Conservation (phyloP, 495 filamentous ascomycete genomes). For the Daldinia childiae region DNA sequence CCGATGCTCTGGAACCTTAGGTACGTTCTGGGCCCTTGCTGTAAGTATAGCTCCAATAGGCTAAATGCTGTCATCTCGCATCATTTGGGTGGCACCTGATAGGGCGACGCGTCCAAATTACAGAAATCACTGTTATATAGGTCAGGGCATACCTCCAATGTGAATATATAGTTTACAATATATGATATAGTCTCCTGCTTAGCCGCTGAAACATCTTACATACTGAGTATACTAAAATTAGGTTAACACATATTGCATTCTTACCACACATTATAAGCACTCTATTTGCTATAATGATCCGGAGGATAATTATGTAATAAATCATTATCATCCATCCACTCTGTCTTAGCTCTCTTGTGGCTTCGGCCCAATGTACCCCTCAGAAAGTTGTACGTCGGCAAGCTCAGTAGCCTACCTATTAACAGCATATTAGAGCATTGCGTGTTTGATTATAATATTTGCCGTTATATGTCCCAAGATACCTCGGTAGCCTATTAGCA, state of each 20-base stretch:
- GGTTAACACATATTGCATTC: not conserved
- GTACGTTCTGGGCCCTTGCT: conserved; percentile 13
- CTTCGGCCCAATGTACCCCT: not conserved
- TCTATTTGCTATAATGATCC: too few species aligned
- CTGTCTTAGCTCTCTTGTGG: not conserved
- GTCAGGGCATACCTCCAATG: not conserved
- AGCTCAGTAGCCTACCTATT: not conserved
- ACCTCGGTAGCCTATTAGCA: not conserved
- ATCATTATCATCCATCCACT: not conserved
- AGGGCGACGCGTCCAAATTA: conserved; percentile 3
- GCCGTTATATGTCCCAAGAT: not conserved
- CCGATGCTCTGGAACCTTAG: not conserved
- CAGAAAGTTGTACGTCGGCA: not conserved
- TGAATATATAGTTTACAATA: conserved; percentile 1
- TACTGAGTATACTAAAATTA: conserved; percentile 1
- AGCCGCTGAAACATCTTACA: not conserved
- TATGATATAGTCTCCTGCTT: not conserved
- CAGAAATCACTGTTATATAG: not conserved
- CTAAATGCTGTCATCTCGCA: conserved; percentile 35
- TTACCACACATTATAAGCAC: too few species aligned
- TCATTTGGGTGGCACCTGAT: conserved; percentile 27
- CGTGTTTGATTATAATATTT: too few species aligned
- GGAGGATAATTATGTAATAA: not conserved
- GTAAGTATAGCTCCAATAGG: conserved; percentile 18
- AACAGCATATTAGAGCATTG: not conserved